phyloP scores from a whole-genome alignment of 805 yeast species.

The Kluyveromyces nonfermentans region DNA sequence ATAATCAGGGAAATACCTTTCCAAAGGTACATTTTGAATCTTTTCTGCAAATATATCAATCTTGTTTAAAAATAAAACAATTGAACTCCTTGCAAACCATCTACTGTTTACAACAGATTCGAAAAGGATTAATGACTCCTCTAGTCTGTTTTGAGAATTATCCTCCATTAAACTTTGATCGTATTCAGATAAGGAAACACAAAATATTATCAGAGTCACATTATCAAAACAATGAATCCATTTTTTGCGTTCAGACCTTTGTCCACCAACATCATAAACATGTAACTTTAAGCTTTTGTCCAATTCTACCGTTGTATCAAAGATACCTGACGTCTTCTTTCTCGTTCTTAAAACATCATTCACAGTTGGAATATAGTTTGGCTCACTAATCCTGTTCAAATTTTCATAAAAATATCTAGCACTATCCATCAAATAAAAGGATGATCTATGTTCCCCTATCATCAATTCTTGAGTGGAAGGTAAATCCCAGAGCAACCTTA shows the following conservation, averaged over 20 bases:
- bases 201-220: conserved; percentile 79
- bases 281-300: conserved; percentile 51
- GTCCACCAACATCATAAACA: conserved; percentile 88
- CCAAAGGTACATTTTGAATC: conserved; percentile 70
- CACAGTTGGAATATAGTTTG: conserved; percentile 59
- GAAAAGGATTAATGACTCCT: conserved; percentile 73
- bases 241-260: conserved; percentile 87
- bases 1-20: conserved; percentile 79
- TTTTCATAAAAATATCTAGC: conserved; percentile 69
- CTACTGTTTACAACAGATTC: conserved; percentile 87
- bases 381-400: conserved; percentile 42
- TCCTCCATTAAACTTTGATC: conserved; percentile 81
- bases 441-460: conserved; percentile 45
- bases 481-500: conserved; percentile 45
- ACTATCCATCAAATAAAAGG: conserved; percentile 79
- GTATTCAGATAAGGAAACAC: conserved; percentile 86
- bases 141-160: conserved; percentile 62
- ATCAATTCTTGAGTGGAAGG: conserved; percentile 51
- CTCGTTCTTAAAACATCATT: conserved; percentile 79
- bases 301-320: conserved; percentile 70
- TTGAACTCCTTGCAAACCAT: conserved; percentile 84
- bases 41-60: conserved; percentile 86
- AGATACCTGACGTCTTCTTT: conserved; percentile 87
- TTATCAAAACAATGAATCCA: conserved; percentile 97
- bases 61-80: conserved; percentile 79